Base-by-base conservation (phyloP, 2,329 filamentous ascomycete species). In the Aquanectria penicillioides region DNA sequence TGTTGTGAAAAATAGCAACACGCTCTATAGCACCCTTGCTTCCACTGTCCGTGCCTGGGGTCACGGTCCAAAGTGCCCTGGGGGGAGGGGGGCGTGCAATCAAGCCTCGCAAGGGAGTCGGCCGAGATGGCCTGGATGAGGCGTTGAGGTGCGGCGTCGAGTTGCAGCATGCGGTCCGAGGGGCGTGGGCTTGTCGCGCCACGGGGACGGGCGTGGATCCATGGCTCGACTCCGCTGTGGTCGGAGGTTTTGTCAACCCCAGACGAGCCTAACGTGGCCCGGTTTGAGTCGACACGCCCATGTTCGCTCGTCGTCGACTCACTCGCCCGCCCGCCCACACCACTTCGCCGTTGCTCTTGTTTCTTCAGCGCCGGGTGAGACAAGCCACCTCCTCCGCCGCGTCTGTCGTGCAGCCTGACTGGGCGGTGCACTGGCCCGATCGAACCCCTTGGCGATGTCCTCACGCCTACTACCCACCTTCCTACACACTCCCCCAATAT, bases 161-260 rank as follows among this genome's bases (percentile, higher is more conserved):
- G 55, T 54, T 53, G 55, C 59, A 41, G 47, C 38, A 40, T 43
- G 37, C 49, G 20, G 33, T 56, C 26, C 29, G 26, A 46, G 17
- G 54, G 54, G 47, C 23, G 40, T 38, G 33, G 51, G 43, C 61
- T 49, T 58, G 58, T 70, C 48, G 43, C 59, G 63, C 53, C 46
- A 63, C 51, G 57, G 40, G 40, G 17, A 33, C 43, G 54, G 53
- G 67, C 47, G 67, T 69, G 66, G 46, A 23, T 53, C 37, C 55
- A 70, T 65, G 44, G 18, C 18, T 48, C 50, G 62, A 46, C 57
- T 64, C 63, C 66, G 43, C 61, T 64, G 34, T 60, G 48, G 62
- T 69, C 67, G 67, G 67, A 69, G 64, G 64, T 69, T 68, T 69
- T 69, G 66, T 69, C 64, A 70, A 69, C 67, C 67, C 67, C 67